Conservation (phyloP, 345 rosid species). For the Heritiera fomes region DNA sequence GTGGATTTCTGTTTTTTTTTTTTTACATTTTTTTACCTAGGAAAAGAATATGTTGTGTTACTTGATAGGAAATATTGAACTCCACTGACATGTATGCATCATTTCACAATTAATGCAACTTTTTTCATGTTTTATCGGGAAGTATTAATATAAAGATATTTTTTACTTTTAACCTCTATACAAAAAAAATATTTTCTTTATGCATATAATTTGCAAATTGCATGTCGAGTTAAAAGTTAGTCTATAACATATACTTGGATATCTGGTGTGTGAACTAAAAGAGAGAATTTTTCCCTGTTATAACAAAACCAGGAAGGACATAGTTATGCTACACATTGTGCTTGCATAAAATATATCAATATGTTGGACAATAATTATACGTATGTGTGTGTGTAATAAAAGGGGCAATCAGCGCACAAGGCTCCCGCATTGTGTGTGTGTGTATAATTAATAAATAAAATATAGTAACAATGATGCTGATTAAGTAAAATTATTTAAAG, state of each 20-base stretch:
- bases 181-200: neutral
- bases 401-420: too few species aligned
- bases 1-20: neutral
- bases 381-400: too few species aligned
- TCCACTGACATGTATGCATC: neutral
- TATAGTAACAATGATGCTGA: neutral
- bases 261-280: neutral
- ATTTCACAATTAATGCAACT: neutral
- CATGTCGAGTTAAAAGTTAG: neutral
- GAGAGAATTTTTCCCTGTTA: neutral
- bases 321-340: neutral
- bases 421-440: too few species aligned
- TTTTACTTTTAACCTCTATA: neutral
- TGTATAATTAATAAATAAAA: neutral
- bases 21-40: neutral
- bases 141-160: neutral
- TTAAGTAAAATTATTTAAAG: too few species aligned
- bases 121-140: neutral
- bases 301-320: constrained; percentile 1
- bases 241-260: neutral
- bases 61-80: neutral
- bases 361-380: neutral
- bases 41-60: neutral
- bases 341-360: neutral
- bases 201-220: neutral